Evolutionary conservation across 805 yeast genomes (phyloP), one percentile per base, ranked within the genome.

Genomic region (Starmerella vitae): DNA sequence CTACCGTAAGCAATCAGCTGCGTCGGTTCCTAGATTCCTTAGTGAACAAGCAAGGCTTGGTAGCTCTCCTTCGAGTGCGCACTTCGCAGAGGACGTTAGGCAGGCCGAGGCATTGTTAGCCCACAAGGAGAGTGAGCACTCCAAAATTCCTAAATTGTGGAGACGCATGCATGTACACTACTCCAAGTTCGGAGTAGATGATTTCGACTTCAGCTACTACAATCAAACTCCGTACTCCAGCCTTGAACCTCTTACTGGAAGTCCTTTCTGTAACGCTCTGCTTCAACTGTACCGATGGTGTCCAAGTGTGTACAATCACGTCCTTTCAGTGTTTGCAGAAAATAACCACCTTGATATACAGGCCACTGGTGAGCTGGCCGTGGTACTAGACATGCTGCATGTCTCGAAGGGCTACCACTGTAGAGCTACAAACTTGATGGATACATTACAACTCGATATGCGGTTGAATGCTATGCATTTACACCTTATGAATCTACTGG

Each of bases 121-220:
- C n/a, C n/a, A n/a, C n/a, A n/a, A n/a, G n/a, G 40, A 45, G 22
- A 39, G 36, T 1, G 32, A 39, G 2, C 26, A 35, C 2, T 63
- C 69, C 51, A 54, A 60, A 26, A 66, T 75, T 1, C 94, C 95
- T 1, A 76, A 77, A 37, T 80, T 86, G 26, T 88, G 78, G 61
- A 65, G 75, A 30, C 73, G 76, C 49, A 64, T 83, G 33, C 80
- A 78, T 43, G 81, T 88, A 38, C 70, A 78, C 30, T 88, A 86
- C 58, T 80, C 93, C 41, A 77, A 73, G 51, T 88, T 84, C 58
- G 98, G 98, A 20, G 85, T 91, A 22, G 84, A 79, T 49, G 95
- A 85, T 57, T 91, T 91, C 60, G 95, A 88, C 61, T 88, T 91
- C 56, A 76, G 72, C 38, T 78, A 76, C 51, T 88, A 79, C 63